These are phyloP conservation scores for Phaeosphaeria sp. DNA, from an alignment of 2,329 filamentous ascomycete species.

Conservation along the genomic window DNA sequence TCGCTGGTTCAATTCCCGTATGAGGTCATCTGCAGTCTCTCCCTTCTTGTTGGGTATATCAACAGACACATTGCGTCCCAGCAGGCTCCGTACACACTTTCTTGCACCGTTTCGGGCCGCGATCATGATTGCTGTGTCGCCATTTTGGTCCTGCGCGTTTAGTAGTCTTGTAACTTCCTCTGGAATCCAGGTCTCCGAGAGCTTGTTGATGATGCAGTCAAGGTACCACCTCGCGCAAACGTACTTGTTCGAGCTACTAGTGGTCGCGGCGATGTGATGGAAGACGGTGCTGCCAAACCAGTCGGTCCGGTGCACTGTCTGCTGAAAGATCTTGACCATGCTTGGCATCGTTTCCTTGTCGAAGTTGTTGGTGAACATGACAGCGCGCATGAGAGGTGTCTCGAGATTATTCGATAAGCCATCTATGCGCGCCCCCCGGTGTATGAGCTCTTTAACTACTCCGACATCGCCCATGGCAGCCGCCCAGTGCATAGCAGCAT, in stretches of 20 bases:
- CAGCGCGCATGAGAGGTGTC: conserved; percentile 91
- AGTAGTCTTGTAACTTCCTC: conserved; percentile 79
- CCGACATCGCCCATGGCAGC: conserved; percentile 96
- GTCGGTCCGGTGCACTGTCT: conserved; percentile 81
- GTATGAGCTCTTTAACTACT: conserved; percentile 85
- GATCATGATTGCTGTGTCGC: conserved; percentile 89
- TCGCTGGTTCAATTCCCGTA: conserved; percentile 72
- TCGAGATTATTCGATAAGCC: conserved; percentile 71
- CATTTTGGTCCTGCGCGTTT: conserved; percentile 81
- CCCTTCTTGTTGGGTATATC: conserved; percentile 83
- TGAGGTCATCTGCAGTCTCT: conserved; percentile 83
- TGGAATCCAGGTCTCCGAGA: conserved; percentile 78
- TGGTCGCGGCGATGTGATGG: conserved; percentile 91
- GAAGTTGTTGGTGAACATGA: conserved; percentile 96
- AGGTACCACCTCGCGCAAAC: conserved; percentile 92
- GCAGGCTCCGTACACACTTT: conserved; percentile 71
- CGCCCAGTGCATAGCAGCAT: conserved; percentile 96
- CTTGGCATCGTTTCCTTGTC: conserved; percentile 90
- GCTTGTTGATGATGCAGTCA: conserved; percentile 85
- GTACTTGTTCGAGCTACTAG: conserved; percentile 83
- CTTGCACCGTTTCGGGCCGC: conserved; percentile 88
- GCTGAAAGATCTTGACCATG: conserved; percentile 81
- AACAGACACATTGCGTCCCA: conserved; percentile 78
- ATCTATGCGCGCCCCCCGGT: conserved; percentile 76
- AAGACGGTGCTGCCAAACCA: conserved; percentile 86